Evolutionary conservation across 768 basidiomycete species (phyloP), one percentile per base, ranked within the genome.

Genomic region (Lactarius evosmus): DNA sequence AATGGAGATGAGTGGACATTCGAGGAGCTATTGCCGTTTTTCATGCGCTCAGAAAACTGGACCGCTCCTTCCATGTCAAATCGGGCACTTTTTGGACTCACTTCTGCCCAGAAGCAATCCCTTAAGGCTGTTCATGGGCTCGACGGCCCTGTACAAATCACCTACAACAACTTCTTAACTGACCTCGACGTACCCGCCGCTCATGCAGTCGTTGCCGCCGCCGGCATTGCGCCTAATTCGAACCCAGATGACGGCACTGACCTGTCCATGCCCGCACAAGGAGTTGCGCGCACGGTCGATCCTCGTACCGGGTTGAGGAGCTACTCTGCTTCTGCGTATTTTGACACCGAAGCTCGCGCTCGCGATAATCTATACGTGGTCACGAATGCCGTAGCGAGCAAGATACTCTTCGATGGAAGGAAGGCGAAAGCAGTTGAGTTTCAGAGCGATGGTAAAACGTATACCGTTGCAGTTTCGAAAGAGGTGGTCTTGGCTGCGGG

Each of bases 91-190:
- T 66, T 65, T 38, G 36, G 32, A 5, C 46, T 56, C 17, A 56
- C 62, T 38, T 25, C 53, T n/a, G 54, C 58, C 30, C 62, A 65
- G 52, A 55, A 55, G n/a, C 53, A 33, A 33, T 63, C 34, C 9
- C 57, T 66, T 12, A 53, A 41, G 27, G 58, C 8, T 17, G 46
- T 33, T 32, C 63, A 67, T 33, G 66, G 63, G 3, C 34, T 27
- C 5, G 56, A 36, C 5, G 59, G 66, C 5, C 63, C 63, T 41
- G 34, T 67, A 14, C 54, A 66, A 14, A 56, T 67, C 41, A 52
- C 66, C n/a, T 66, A 67, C 56, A 67, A 66, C 50, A 66, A 55
- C n/a, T 66, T 60, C 12, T 29, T 66, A n/a, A 61, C 66, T 6
- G 63, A 65, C 22, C 56, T 67, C 27, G 63, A 66, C 27, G 63